Base-by-base conservation (phyloP, 805 yeast genomes). In the Nakazawaea holstii region DNA sequence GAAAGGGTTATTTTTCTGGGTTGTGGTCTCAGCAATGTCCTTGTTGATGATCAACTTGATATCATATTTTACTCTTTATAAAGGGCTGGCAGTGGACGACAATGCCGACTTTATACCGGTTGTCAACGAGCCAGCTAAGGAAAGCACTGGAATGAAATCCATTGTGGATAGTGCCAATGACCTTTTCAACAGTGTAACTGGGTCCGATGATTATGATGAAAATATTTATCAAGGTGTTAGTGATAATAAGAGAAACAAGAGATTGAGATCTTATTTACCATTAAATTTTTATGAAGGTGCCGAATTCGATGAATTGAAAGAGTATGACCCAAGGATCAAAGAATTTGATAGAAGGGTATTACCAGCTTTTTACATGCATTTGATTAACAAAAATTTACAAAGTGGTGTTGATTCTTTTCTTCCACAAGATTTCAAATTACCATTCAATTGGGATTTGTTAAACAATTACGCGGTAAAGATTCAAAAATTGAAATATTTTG, bases 401-500 rank as follows among this genome's bases (percentile, higher is more conserved):
- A 26, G 11, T 17, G 35, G 13, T 24, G 20, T 7, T 9, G 45
- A 41, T 11, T 8, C 24, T 6, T 14, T 48, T 7, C 35, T 48
- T 17, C 50, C 50, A 33, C 28, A n/a, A 6, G 35, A 35, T 28
- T 48, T 48, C 38, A 48, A 48, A 33, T 39, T 48, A 35, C 50
- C 50, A n/a, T 48, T 48, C 33, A 48, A 43, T 39, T 48, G 50
- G 50, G 50, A 48, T 39, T 29, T 43, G 15, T 38, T 48, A 13
- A 43, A 43, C 32, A 17, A 48, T 29, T 35, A 37, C n/a, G 31
- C 37, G 3, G 41, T 20, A 27, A 48, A 48, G 35, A 48, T 48
- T 43, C 47, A 48, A 43, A 26, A 32, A 27, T n/a, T 39, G 46
- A 48, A 48, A 29, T 43, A 48, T 35, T 48, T 42, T 40, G 44